Evolutionary conservation across 1,139 yeast genomes (phyloP).

Genomic region (Protomyces macrosporus): DNA sequence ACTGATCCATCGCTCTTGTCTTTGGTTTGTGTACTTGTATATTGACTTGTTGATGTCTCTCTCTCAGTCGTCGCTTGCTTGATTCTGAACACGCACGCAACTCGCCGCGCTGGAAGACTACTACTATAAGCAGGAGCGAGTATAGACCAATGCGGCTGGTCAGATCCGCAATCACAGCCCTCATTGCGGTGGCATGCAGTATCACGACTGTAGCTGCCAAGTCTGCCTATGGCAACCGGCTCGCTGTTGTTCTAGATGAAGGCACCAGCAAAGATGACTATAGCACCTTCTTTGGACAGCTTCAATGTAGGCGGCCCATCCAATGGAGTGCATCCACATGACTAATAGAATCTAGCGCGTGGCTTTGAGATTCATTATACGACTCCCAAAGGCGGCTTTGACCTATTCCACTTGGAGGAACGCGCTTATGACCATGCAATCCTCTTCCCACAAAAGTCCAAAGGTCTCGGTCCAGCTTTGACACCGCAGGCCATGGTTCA

Average conservation of each 20-base stretch:
- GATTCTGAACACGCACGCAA: too few relatives aligned
- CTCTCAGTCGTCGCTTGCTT: too few relatives aligned
- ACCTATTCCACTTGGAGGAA: conserved; percentile 44
- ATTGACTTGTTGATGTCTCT: too few relatives aligned
- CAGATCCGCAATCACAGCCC: neutral
- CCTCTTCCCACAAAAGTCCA: conserved; percentile 44
- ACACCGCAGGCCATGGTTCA: conserved; percentile 46
- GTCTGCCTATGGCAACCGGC: conserved; percentile 32
- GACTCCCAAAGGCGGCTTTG: conserved; percentile 37
- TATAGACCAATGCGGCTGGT: neutral
- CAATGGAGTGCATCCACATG: neutral
- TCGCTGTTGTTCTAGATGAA: conserved; percentile 42
- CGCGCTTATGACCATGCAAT: conserved; percentile 52
- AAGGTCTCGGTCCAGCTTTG: conserved; percentile 44
- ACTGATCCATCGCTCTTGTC: too few relatives aligned
- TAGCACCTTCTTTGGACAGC: conserved; percentile 37
- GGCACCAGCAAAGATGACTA: conserved; percentile 37
- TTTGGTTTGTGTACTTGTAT: too few relatives aligned
- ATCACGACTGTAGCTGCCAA: conserved; percentile 14
- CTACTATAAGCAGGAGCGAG: too few relatives aligned
- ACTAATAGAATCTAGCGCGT: conserved; percentile 33
- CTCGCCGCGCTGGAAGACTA: too few relatives aligned
- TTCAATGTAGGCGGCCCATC: conserved; percentile 30
- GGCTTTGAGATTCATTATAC: conserved; percentile 37
- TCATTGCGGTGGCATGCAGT: neutral